Evolutionary conservation across 768 basidiomycete species (phyloP).

Genomic region (Crassisporium funariophilum): DNA sequence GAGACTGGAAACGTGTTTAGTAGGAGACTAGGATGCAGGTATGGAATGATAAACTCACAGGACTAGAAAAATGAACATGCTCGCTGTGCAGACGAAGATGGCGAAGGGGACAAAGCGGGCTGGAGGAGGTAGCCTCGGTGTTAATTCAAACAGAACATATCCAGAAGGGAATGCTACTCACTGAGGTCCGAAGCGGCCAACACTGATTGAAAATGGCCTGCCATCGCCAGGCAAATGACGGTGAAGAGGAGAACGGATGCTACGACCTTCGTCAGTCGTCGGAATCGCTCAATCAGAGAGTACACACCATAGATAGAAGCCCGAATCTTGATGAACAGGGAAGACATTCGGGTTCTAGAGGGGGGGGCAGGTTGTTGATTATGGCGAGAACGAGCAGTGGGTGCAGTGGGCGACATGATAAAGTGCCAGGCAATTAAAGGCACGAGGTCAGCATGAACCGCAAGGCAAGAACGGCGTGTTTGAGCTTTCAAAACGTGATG

Average conservation of each 20-base stretch:
- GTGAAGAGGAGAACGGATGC: slow-evolving; percentile 74
- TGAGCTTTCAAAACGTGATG: too few relatives aligned
- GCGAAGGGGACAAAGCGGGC: slow-evolving; percentile 89
- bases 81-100: slow-evolving; percentile 75
- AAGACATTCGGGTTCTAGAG: slow-evolving; percentile 52
- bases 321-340: slow-evolving; percentile 73
- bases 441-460: slow-evolving; percentile 47
- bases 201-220: slow-evolving; percentile 73
- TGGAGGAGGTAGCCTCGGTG: slow-evolving; percentile 28
- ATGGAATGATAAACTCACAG: slow-evolving; percentile 49
- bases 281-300: slow-evolving; percentile 9
- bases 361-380: slow-evolving; percentile 26
- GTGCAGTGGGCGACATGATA: slow-evolving; percentile 45
- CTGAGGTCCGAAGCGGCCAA: slow-evolving; percentile 80
- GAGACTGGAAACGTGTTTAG: slow-evolving; percentile 42
- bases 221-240: slow-evolving; percentile 77
- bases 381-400: slow-evolving; percentile 28
- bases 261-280: slow-evolving; percentile 26
- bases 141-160: slow-evolving; percentile 6
- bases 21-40: neutral
- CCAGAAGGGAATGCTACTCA: slow-evolving; percentile 36
- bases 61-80: slow-evolving; percentile 64
- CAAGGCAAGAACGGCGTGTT: slow-evolving; percentile 20
- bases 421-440: slow-evolving; percentile 34
- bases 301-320: slow-evolving; percentile 65